Conservation (phyloP, 163 green algal genomes). For the Botryococcus braunii region DNA sequence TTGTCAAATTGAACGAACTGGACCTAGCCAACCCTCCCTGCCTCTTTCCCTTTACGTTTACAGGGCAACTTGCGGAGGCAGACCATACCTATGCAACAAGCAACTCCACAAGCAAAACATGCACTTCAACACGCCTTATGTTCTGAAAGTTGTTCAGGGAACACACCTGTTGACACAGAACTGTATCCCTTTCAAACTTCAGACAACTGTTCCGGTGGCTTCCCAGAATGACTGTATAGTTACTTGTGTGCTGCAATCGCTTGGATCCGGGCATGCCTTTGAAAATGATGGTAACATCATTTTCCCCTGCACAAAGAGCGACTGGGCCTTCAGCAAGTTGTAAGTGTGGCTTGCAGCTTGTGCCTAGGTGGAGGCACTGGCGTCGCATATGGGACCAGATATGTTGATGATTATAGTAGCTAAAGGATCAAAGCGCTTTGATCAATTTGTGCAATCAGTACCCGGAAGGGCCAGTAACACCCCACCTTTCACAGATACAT, state of each 20-base stretch:
- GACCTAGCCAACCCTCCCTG: too few species aligned
- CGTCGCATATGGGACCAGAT: neutral
- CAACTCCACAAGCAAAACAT: too few species aligned
- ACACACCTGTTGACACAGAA: conserved; percentile 21
- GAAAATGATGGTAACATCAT: conserved; percentile 79
- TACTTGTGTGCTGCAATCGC: conserved; percentile 60
- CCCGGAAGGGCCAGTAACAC: neutral
- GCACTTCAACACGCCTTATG: neutral
- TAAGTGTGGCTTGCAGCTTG: too few species aligned
- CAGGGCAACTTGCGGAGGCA: too few species aligned
- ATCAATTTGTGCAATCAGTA: neutral
- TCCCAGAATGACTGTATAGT: conserved; percentile 87
- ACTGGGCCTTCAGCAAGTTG: neutral
- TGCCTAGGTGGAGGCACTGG: neutral
- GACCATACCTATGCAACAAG: too few species aligned
- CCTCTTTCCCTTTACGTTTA: too few species aligned
- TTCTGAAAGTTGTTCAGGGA: neutral
- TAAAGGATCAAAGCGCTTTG: neutral
- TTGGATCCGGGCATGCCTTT: conserved; percentile 55
- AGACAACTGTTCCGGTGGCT: conserved; percentile 83
- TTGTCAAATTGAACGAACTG: too few species aligned
- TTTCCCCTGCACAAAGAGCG: conserved; percentile 41
- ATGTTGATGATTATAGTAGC: neutral
- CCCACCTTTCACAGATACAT: conserved; percentile 61
- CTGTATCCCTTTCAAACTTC: conserved; percentile 61